These are phyloP conservation scores for Balansia obtecta DNA, from an alignment of 2,329 filamentous ascomycete genomes.

Conservation along the genomic window DNA sequence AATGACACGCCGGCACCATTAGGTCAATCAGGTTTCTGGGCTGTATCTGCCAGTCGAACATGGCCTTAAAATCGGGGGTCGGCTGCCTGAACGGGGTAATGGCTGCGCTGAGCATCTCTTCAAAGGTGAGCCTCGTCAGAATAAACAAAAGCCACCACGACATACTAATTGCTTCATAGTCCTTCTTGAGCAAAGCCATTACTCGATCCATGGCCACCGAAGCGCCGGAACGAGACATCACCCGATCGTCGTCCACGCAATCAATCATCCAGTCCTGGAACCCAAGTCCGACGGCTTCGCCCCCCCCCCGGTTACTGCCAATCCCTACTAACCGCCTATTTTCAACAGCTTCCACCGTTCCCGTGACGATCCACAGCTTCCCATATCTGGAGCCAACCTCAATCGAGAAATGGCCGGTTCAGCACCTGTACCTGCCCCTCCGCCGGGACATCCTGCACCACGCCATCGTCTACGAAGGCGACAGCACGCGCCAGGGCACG, in stretches of 20 bases:
- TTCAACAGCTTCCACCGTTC: conserved; percentile 46
- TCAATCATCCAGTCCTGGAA: conserved; percentile 29
- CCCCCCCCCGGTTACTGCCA: not conserved
- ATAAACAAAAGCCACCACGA: not conserved
- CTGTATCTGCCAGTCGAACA: not conserved
- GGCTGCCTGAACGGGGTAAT: conserved; percentile 41
- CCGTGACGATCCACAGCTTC: conserved; percentile 81
- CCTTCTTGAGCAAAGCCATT: conserved; percentile 26
- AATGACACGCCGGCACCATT: conserved; percentile 3
- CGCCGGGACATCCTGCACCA: conserved; percentile 87
- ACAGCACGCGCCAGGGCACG: conserved; percentile 75
- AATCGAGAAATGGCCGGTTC: conserved; percentile 65
- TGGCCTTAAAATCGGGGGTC: conserved; percentile 26
- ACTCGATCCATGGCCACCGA: conserved; percentile 46
- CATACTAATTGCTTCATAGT: conserved; percentile 14
- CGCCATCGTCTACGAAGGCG: conserved; percentile 85
- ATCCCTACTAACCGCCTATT: not conserved
- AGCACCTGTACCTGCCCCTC: conserved; percentile 77
- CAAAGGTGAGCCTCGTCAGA: conserved; percentile 16
- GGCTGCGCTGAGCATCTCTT: conserved; percentile 33
- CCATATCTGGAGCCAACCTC: conserved; percentile 73
- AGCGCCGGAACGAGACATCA: conserved; percentile 25
- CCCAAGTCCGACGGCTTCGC: conserved; percentile 24
- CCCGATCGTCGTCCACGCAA: conserved; percentile 21
- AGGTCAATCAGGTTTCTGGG: not conserved